Percentiles rank a stretch among this genome's conserved stretches.
These are phyloP conservation scores for Parmales sp. DNA, from an alignment of 108 stramenopile species.

Conservation along the genomic window DNA sequence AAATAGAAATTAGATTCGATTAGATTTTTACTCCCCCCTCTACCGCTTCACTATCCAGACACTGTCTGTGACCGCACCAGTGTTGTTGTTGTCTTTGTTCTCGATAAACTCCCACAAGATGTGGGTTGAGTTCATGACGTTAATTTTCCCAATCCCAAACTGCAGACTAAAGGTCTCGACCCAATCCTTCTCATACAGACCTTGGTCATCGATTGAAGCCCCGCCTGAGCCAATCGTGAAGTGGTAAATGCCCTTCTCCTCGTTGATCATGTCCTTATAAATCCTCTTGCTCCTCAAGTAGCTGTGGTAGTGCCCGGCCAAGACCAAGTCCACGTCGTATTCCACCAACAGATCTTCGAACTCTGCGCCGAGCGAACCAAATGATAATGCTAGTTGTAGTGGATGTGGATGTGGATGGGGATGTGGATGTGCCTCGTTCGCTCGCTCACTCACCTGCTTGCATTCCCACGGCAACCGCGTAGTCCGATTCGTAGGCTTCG, in stretches of 20 bases:
- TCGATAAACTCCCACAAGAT: conserved; percentile 42
- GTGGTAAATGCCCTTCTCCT: conserved; percentile 15
- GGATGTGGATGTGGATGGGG: too few relatives aligned
- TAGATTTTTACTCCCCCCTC: too few relatives aligned
- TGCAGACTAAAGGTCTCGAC: conserved; percentile 23
- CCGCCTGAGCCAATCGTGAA: conserved; percentile 56
- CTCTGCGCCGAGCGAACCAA: too few relatives aligned
- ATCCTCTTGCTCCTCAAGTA: conserved; percentile 39
- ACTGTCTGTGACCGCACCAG: conserved; percentile 33
- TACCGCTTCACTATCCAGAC: conserved; percentile 18
- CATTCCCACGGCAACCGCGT: conserved; percentile 38
- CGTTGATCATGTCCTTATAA: background rate
- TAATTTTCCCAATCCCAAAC: conserved; percentile 44
- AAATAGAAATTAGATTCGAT: too few relatives aligned
- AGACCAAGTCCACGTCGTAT: conserved; percentile 54
- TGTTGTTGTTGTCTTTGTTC: conserved; percentile 18
- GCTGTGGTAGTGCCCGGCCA: conserved; percentile 65
- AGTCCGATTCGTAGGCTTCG: conserved; percentile 13
- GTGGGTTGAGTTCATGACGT: conserved; percentile 34
- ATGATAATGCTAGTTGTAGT: too few relatives aligned
- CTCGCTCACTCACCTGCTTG: too few relatives aligned
- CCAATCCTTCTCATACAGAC: conserved; percentile 29
- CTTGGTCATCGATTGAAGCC: conserved; percentile 19
- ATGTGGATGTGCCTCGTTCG: too few relatives aligned
- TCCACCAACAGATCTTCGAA: conserved; percentile 55